A percentile compares a stretch with the other conserved stretches of the same genome.
Evolutionary conservation across 129 eudicot genomes (phyloP).

Genomic region (Oenanthe sinensis): DNA sequence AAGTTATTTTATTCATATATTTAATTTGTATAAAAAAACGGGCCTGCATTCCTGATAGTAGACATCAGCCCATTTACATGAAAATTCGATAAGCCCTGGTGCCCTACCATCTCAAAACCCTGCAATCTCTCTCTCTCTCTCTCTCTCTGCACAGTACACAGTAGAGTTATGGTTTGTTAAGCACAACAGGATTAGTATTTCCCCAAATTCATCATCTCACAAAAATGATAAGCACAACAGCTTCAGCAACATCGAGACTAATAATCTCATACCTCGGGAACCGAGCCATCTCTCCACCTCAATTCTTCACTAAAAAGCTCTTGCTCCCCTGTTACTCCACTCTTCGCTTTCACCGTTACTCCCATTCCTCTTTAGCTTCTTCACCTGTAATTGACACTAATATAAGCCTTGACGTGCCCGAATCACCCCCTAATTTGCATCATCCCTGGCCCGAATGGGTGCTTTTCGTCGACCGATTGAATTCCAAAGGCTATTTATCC

Average conservation of each 20-base stretch:
- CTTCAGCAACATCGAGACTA: constrained; percentile 9
- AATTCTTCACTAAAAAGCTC: constrained; percentile 9
- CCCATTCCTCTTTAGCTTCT: constrained; percentile 31
- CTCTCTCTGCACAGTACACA: not conserved
- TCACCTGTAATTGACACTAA: constrained; percentile 22
- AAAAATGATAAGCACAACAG: constrained; percentile 20
- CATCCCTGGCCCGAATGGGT: constrained; percentile 99
- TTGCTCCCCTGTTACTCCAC: constrained; percentile 20
- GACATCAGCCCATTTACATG: too few relatives aligned
- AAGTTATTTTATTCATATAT: too few relatives aligned
- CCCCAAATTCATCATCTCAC: not conserved
- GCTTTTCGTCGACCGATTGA: constrained; percentile 61
- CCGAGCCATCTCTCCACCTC: constrained; percentile 24
- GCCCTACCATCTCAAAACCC: not conserved
- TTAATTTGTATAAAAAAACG: too few relatives aligned
- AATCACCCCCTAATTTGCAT: constrained; percentile 9
- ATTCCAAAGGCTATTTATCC: constrained; percentile 59
- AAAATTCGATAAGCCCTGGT: not conserved
- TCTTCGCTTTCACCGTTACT: constrained; percentile 40
- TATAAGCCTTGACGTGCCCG: not conserved
- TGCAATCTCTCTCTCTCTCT: not conserved
- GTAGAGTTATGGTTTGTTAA: not conserved
- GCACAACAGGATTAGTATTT: not conserved
- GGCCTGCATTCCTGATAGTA: too few relatives aligned
- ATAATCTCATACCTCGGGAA: constrained; percentile 30